Base-by-base conservation (phyloP, 2,329 filamentous ascomycete species). In the Diaporthe australafricana region DNA sequence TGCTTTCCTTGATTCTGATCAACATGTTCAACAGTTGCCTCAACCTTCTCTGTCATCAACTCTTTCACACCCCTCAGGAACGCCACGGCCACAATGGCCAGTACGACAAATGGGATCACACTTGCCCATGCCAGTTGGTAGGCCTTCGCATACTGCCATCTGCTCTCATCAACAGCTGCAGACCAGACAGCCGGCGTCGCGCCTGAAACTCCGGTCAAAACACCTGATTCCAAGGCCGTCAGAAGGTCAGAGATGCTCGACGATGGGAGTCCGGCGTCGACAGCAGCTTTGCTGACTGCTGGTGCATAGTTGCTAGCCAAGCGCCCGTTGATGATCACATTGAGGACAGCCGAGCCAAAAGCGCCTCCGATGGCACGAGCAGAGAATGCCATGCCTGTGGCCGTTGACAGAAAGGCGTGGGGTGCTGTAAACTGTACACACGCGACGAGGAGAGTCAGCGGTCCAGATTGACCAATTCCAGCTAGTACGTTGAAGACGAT, bases 41-140 rank as follows among this genome's bases (percentile, higher is more conserved):
- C 86, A 5, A 88, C 83, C 77, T 86, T 84, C 74, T 88, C 86
- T 20, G 86, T 88, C 86, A 88, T 88, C 56, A 87, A 77, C 57
- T 87, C 84, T 72, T 82, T 83, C 0, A 88, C 86, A 0, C 84
- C 84, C 65, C 83, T 84, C 77, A 87, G 75, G 68, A 83, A 81
- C 16, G 78, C 79, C 6, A 88, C 81, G 0, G 83, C 81, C 2
- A 84, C 79, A 5, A 86, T 78, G 1, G 85, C 86, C 30, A 88
- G 74, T 5, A 87, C 84, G 2, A 87, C 83, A 76, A 88, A 88
- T 0, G 87, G 86, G 12, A 87, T 84, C 25, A 88, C 81, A 60
- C 83, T 86, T 9, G 83, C 78, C 85, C 86, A 88, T 0, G 85
- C 87, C 50, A 87, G 74, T 9, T 85, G 78, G 74, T 87, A 88